These are phyloP conservation scores for Diddensiella caesifluorescens DNA, from an alignment of 805 yeast species.

Conservation along the genomic window DNA sequence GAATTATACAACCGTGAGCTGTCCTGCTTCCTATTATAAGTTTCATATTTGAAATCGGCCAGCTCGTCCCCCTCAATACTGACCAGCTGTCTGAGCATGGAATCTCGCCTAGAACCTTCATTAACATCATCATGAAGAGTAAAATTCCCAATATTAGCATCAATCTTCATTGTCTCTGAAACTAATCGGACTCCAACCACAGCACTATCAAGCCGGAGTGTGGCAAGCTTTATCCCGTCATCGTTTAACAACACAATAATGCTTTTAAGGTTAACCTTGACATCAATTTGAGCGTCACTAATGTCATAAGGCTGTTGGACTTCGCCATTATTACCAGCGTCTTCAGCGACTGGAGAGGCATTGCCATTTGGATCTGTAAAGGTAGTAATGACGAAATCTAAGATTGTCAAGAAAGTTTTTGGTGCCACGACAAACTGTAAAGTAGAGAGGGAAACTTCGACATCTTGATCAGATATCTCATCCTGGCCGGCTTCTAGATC, in stretches of 20 bases:
- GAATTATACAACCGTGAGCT: slow-evolving; percentile 47
- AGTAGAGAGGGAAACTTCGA: slow-evolving; percentile 69
- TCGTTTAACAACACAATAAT: slow-evolving; percentile 73
- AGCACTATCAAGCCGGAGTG: slow-evolving; percentile 70
- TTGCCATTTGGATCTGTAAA: slow-evolving; percentile 67
- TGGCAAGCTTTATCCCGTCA: slow-evolving; percentile 76
- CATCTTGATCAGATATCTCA: slow-evolving; percentile 59
- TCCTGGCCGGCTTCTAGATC: slow-evolving; percentile 41
- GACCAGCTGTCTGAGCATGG: slow-evolving; percentile 58
- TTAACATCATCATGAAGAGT: slow-evolving; percentile 72
- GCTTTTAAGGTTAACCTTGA: slow-evolving; percentile 64
- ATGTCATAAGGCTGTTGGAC: background rate
- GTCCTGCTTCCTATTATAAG: slow-evolving; percentile 56
- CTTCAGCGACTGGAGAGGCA: background rate
- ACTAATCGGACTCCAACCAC: slow-evolving; percentile 56
- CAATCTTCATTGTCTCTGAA: slow-evolving; percentile 72
- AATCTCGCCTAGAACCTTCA: slow-evolving; percentile 48
- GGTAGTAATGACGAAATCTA: slow-evolving; percentile 79
- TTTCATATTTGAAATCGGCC: slow-evolving; percentile 80
- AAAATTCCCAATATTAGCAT: slow-evolving; percentile 70
- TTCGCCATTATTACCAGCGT: slow-evolving; percentile 3
- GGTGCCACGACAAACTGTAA: slow-evolving; percentile 71
- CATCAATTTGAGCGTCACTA: slow-evolving; percentile 40
- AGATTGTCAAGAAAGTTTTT: slow-evolving; percentile 66
- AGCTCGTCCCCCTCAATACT: slow-evolving; percentile 76